These are phyloP conservation scores for Zygosaccharomyces gambellarensis DNA, from an alignment of 805 yeast species.

Conservation along the genomic window DNA sequence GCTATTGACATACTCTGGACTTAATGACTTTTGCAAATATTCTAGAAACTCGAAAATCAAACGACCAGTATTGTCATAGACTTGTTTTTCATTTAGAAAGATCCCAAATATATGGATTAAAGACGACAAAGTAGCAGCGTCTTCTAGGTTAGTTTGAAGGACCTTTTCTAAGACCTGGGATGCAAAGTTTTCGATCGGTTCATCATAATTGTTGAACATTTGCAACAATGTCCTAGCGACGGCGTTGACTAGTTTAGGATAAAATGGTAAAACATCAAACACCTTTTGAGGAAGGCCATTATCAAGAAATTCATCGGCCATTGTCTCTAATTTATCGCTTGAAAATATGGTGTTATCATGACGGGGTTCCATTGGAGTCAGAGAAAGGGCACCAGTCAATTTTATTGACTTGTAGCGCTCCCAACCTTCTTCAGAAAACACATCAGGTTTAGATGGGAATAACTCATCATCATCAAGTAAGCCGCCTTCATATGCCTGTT, in stretches of 20 bases:
- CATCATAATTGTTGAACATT: conserved; percentile 33
- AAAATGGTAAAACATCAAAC: conserved; percentile 41
- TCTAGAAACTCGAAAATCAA: conserved; percentile 36
- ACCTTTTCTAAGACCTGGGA: conserved; percentile 37
- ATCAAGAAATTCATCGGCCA: conserved; percentile 36
- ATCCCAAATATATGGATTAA: conserved; percentile 42
- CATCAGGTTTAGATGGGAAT: conserved; percentile 18
- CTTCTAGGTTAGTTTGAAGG: conserved; percentile 34
- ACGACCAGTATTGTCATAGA: conserved; percentile 35
- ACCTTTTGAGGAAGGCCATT: conserved; percentile 39
- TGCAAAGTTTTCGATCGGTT: conserved; percentile 35
- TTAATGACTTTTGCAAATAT: conserved; percentile 37
- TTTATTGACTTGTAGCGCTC: conserved; percentile 14
- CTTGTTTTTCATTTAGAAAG: conserved; percentile 37
- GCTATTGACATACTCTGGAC: conserved; percentile 37
- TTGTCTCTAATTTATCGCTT: conserved; percentile 38
- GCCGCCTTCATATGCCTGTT: conserved; percentile 17
- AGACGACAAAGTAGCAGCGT: conserved; percentile 35
- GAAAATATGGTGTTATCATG: conserved; percentile 36
- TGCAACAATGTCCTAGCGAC: conserved; percentile 40
- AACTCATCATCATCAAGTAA: conserved; percentile 21
- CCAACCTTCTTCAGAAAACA: conserved; percentile 35
- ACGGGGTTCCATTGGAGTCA: conserved; percentile 37
- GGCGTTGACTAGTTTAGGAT: conserved; percentile 37
- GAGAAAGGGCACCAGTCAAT: conserved; percentile 23